These are phyloP conservation scores for Ichthyophthirius multifiliis DNA, from an alignment of 169 alveolate species.

Conservation along the genomic window DNA sequence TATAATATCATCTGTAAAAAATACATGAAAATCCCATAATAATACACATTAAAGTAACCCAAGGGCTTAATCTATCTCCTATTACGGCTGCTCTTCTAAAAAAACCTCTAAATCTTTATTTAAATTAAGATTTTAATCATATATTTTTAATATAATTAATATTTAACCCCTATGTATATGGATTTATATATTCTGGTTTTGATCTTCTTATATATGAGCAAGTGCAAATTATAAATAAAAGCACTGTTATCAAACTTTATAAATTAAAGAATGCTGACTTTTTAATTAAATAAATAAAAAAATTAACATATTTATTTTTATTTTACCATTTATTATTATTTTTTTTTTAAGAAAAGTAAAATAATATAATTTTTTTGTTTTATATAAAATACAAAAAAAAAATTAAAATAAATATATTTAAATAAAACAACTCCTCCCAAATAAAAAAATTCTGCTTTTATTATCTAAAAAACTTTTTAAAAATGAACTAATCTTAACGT, in stretches of 20 bases:
- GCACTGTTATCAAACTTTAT: slow-evolving; percentile 89
- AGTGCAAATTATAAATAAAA: slow-evolving; percentile 92
- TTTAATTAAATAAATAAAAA: neutral
- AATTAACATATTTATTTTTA: no score
- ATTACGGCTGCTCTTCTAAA: slow-evolving; percentile 94
- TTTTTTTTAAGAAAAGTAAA: no score
- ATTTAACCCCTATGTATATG: slow-evolving; percentile 1
- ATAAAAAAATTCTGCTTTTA: no score
- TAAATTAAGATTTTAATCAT: slow-evolving; percentile 22
- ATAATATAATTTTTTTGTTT: no score
- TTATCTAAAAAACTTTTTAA: no score
- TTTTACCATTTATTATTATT: no score
- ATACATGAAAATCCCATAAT: slow-evolving; percentile 87
- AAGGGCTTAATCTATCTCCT: slow-evolving; percentile 95
- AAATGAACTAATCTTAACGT: neutral
- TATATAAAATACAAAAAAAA: no score
- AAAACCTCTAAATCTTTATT: slow-evolving; percentile 92
- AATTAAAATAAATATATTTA: no score
- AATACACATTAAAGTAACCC: slow-evolving; percentile 89
- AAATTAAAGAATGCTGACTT: slow-evolving; percentile 94
- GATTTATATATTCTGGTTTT: slow-evolving; percentile 87
- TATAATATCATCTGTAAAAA: slow-evolving; percentile 73
- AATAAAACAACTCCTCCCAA: no score
- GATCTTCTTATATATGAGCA: slow-evolving; percentile 90
- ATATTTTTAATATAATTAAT: neutral